phyloP scores from a whole-genome alignment of 805 yeast genomes.

The Torulaspora maleeae region DNA sequence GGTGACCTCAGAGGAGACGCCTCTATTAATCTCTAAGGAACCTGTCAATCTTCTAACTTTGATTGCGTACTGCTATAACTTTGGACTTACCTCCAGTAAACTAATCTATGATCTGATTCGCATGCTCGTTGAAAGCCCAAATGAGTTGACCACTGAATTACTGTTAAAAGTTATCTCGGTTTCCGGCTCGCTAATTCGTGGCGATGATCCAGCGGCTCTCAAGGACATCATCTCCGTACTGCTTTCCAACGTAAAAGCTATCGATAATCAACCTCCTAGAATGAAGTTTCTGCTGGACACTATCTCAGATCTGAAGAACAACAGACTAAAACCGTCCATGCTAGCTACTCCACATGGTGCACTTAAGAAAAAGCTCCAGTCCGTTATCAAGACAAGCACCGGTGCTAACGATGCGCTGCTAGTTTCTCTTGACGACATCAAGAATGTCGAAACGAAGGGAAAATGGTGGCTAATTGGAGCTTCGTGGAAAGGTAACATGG shows the following conservation, averaged over 20 bases:
- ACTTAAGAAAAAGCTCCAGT: conserved; percentile 46
- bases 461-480: conserved; percentile 99
- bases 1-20: conserved; percentile 5
- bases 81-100: conserved; percentile 69
- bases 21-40: conserved; percentile 37
- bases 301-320: conserved; percentile 78
- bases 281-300: conserved; percentile 81
- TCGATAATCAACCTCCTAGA: conserved; percentile 60
- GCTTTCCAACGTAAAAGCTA: conserved; percentile 22
- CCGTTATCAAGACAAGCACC: conserved; percentile 43
- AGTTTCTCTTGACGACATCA: conserved; percentile 79
- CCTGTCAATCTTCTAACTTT: conserved; percentile 67
- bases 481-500: conserved; percentile 80
- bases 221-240: conserved; percentile 60
- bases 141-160: conserved; percentile 72
- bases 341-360: conserved; percentile 34
- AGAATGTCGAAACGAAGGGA: conserved; percentile 70
- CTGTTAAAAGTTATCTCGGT: conserved; percentile 65
- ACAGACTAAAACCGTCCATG: conserved; percentile 53
- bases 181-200: conserved; percentile 78
- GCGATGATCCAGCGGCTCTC: conserved; percentile 84
- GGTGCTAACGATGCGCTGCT: conserved; percentile 63
- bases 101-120: conserved; percentile 73
- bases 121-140: conserved; percentile 47
- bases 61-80: conserved; percentile 68